A percentile compares a stretch with the other conserved stretches of the same genome.
Evolutionary conservation across 768 basidiomycete species (phyloP).

Genomic region (Harrya chromipes): DNA sequence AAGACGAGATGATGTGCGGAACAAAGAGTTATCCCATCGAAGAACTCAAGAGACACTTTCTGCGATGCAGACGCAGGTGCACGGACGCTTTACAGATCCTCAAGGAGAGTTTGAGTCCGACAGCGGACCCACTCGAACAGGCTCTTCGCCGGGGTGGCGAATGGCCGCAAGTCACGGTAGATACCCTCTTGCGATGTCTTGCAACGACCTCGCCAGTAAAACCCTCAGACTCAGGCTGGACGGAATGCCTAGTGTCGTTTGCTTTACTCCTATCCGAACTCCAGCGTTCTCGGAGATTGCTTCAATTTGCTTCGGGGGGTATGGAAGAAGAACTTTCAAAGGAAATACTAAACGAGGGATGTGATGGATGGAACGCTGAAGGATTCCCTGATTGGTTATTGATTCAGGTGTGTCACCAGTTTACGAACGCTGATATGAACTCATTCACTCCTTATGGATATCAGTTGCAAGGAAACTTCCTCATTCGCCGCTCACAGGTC

Average conservation of each 20-base stretch:
- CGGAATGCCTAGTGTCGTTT: conserved; percentile 21
- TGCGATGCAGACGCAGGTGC: neutral
- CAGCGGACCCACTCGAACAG: conserved; percentile 6
- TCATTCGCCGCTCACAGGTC: conserved; percentile 39
- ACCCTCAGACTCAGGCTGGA: conserved; percentile 28
- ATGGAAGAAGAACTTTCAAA: conserved; percentile 29
- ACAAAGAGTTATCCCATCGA: too few relatives aligned
- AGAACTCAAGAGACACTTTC: too few relatives aligned
- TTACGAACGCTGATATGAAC: too few relatives aligned
- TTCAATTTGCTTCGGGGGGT: conserved; percentile 14
- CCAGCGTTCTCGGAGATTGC: conserved; percentile 36
- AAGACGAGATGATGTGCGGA: too few relatives aligned
- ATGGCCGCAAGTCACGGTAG: conserved; percentile 35
- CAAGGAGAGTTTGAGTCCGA: conserved; percentile 7
- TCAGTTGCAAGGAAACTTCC: conserved; percentile 43
- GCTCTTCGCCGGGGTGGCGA: conserved; percentile 16
- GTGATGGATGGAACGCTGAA: conserved; percentile 16
- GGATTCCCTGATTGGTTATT: conserved; percentile 40
- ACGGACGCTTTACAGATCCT: neutral
- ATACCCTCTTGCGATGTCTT: conserved; percentile 28
- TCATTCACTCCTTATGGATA: neutral
- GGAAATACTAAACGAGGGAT: conserved; percentile 21
- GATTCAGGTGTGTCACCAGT: conserved; percentile 33
- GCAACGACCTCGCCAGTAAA: conserved; percentile 15
- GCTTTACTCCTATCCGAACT: conserved; percentile 27